Conservation (phyloP, 1,284 basidiomycete genomes). For the Mycena sp. region DNA sequence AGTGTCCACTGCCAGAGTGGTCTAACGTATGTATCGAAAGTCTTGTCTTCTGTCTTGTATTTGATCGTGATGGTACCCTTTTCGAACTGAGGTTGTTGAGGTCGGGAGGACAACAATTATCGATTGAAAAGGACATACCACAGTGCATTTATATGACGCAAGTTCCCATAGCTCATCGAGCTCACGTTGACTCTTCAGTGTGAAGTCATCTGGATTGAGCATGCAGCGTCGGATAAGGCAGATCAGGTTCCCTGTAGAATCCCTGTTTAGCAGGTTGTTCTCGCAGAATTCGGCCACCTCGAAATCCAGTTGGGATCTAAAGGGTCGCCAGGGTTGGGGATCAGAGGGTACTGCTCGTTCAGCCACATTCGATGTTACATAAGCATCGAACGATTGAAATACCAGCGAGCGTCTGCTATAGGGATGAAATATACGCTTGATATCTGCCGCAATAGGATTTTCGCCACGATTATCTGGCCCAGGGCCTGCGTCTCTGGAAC, state of each 20-base stretch:
- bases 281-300: conserved; percentile 11
- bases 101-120: too few relatives aligned
- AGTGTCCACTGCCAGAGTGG: conserved; percentile 7
- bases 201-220: background rate
- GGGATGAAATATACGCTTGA: conserved; percentile 9
- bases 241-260: background rate
- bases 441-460: background rate
- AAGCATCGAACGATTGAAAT: background rate
- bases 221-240: background rate
- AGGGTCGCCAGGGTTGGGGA: conserved; percentile 6
- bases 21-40: background rate
- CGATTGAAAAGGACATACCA: background rate
- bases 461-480: too few relatives aligned
- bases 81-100: background rate
- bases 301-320: conserved; percentile 4
- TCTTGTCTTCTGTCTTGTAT: background rate
- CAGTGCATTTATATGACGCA: conserved; percentile 12
- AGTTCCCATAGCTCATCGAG: conserved; percentile 7
- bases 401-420: background rate
- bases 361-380: background rate
- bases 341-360: background rate
- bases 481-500: too few relatives aligned
- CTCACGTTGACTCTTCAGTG: background rate
- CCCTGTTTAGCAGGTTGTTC: conserved; percentile 2
- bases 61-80: background rate